Percentiles rank a stretch among this genome's conserved stretches.
Conservation (phyloP, 768 basidiomycete genomes). For the Russula lepida region DNA sequence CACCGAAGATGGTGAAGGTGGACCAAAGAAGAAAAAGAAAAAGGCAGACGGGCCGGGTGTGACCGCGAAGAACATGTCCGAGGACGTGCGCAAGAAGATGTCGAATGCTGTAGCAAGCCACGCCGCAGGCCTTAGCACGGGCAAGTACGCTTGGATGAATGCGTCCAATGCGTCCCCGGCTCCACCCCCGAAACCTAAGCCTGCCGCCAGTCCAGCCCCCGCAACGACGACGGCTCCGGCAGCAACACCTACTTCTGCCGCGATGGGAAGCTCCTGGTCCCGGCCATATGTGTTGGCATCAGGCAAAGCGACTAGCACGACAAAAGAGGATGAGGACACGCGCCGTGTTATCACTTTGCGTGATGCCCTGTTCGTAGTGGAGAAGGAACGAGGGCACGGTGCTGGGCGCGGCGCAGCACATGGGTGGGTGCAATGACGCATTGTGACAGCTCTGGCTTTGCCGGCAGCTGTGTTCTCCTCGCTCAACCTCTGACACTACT, state of each 20-base stretch:
- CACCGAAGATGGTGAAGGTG: slow-evolving; percentile 40
- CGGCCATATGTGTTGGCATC: slow-evolving; percentile 54
- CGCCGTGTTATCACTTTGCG: slow-evolving; percentile 56
- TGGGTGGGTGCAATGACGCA: slow-evolving; percentile 38
- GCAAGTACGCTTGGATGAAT: slow-evolving; percentile 86
- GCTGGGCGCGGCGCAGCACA: slow-evolving; percentile 69
- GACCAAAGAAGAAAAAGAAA: slow-evolving; percentile 66
- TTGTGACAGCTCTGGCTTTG: background rate
- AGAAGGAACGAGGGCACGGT: slow-evolving; percentile 76
- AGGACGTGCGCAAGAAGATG: slow-evolving; percentile 88
- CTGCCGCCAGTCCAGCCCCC: slow-evolving; percentile 24
- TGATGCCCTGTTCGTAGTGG: slow-evolving; percentile 81
- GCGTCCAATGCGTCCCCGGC: slow-evolving; percentile 44
- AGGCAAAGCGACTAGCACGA: slow-evolving; percentile 32
- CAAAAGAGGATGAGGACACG: slow-evolving; percentile 41
- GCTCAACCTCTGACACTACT: background rate
- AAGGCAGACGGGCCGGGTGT: slow-evolving; percentile 81
- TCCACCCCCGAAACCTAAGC: slow-evolving; percentile 29
- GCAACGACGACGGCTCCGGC: slow-evolving; percentile 27
- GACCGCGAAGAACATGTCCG: slow-evolving; percentile 82
- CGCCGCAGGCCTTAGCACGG: slow-evolving; percentile 68
- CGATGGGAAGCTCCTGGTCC: slow-evolving; percentile 41
- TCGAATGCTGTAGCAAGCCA: slow-evolving; percentile 84
- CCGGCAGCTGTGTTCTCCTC: background rate
- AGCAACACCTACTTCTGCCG: slow-evolving; percentile 20